Percentiles rank a stretch among this genome's conserved stretches.
Conservation (phyloP, 306 rosid genomes). For the Quercus aquifolioides region DNA sequence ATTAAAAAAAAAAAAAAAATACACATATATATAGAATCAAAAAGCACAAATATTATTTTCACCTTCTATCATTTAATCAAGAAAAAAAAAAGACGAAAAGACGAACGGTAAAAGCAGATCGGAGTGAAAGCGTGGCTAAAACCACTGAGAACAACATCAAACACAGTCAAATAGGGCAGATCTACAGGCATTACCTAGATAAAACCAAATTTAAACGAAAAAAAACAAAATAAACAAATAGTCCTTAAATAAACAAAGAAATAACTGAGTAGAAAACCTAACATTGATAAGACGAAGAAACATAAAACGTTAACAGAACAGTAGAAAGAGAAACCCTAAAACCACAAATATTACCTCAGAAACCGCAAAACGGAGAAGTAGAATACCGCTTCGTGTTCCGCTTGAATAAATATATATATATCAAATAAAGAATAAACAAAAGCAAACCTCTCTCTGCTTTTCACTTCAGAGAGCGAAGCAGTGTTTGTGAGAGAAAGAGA, state of each 20-base stretch:
- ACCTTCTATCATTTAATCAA: not conserved
- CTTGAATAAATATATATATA: no score
- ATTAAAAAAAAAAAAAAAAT: not conserved
- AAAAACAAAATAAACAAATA: not conserved
- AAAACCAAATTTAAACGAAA: not conserved
- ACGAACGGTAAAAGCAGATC: slow-evolving; percentile 6
- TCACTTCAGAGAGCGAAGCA: not conserved
- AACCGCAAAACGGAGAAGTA: not conserved
- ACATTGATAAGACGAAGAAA: not conserved
- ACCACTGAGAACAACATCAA: not conserved
- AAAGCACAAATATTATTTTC: not conserved
- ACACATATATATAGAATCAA: not conserved
- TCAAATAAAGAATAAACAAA: not conserved
- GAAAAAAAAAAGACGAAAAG: not conserved
- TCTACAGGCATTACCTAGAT: not conserved
- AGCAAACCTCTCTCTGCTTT: not conserved
- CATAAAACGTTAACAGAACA: not conserved
- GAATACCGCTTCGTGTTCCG: not conserved
- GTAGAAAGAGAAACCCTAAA: slow-evolving; percentile 16
- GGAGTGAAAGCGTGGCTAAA: not conserved
- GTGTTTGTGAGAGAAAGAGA: not conserved
- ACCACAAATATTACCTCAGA: slow-evolving; percentile 20
- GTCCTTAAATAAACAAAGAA: not conserved
- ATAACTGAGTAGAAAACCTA: no score
- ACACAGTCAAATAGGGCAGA: slow-evolving; percentile 3